Conservation (phyloP, 1,139 yeast genomes). For the Yamadazyma dendronema region DNA sequence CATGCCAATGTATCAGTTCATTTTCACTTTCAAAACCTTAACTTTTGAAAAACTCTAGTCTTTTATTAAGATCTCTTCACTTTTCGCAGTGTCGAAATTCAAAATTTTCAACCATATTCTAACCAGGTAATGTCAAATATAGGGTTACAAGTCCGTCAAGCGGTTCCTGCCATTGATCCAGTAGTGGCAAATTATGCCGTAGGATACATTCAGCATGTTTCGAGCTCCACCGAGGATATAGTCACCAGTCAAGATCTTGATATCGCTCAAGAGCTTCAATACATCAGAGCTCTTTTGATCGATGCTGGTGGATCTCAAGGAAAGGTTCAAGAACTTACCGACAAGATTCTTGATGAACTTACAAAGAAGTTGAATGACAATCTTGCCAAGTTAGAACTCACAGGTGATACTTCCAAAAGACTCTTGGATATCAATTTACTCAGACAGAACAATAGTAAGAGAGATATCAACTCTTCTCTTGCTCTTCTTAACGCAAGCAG, state of each 20-base stretch:
- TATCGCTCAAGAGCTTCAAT: conserved; percentile 62
- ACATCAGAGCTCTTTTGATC: conserved; percentile 58
- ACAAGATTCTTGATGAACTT: conserved; percentile 47
- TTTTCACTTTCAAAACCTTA: no score
- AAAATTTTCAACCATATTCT: conserved; percentile 2
- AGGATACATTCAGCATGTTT: conserved; percentile 81
- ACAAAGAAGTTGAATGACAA: conserved; percentile 61
- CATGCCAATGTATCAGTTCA: no score
- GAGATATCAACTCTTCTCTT: conserved; percentile 70
- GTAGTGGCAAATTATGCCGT: conserved; percentile 91
- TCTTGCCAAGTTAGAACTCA: conserved; percentile 62
- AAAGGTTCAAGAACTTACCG: conserved; percentile 50
- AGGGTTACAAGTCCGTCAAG: conserved; percentile 77
- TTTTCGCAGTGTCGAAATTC: neutral
- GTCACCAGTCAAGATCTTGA: conserved; percentile 74
- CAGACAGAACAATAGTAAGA: conserved; percentile 55
- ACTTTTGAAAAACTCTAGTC: no score
- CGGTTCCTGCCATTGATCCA: conserved; percentile 83
- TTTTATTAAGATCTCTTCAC: no score
- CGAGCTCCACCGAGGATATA: conserved; percentile 73
- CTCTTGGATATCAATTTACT: conserved; percentile 67
- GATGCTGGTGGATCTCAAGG: conserved; percentile 79
- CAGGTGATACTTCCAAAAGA: conserved; percentile 83
- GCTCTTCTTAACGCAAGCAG: conserved; percentile 72
- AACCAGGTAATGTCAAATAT: conserved; percentile 52